Conservation (phyloP, 768 basidiomycete species). For the Leccinum truebloodii region DNA sequence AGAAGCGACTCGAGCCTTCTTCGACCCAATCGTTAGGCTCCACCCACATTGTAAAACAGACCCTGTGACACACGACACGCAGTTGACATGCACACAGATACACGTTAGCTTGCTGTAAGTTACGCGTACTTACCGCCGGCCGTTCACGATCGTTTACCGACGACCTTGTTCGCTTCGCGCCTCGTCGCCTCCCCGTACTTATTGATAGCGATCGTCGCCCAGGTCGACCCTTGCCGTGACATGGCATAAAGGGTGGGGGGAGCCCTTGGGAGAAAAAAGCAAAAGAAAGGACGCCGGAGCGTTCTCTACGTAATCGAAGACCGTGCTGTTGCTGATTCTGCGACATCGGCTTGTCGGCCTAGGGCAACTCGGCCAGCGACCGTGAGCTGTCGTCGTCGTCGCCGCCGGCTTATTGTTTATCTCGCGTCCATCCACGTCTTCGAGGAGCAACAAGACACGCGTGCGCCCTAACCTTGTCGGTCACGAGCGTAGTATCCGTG, state of each 20-base stretch:
- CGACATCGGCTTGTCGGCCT: constrained; percentile 8
- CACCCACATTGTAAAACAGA: not conserved
- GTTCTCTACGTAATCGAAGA: constrained; percentile 23
- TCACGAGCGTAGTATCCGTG: not conserved
- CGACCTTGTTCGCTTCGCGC: not conserved
- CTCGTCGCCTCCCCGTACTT: not conserved
- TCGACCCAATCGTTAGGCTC: not conserved
- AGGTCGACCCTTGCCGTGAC: not conserved
- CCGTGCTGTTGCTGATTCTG: not conserved
- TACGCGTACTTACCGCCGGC: not conserved
- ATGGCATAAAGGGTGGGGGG: not conserved
- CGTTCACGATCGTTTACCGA: not conserved
- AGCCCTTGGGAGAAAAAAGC: not conserved
- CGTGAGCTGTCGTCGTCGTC: not conserved
- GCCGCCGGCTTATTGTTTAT: not conserved
- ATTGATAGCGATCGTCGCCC: constrained; percentile 5
- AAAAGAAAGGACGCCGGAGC: not conserved
- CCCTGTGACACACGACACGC: not conserved
- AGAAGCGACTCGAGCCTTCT: not conserved
- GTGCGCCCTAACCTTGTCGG: not conserved
- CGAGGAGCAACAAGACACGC: not conserved
- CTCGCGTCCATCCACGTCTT: not conserved
- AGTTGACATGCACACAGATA: not conserved
- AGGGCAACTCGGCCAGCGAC: not conserved
- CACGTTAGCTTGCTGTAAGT: not conserved